Conservation (phyloP, 345 rosid genomes). For the Combretum micranthum region DNA sequence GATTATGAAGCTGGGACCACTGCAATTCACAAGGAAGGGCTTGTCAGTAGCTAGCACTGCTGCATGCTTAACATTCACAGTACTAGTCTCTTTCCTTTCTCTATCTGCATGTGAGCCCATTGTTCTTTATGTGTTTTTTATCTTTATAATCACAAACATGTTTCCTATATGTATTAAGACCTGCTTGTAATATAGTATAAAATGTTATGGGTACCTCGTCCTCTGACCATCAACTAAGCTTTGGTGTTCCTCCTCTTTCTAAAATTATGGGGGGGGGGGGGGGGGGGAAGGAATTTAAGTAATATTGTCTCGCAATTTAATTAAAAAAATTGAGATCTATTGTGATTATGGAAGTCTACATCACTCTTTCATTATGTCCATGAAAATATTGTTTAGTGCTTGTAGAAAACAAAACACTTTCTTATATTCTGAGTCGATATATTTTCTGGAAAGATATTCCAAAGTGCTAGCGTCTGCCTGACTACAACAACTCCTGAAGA, state of each 20-base stretch:
- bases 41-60: slow-evolving; percentile 94
- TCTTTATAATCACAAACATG: not conserved
- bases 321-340: not conserved
- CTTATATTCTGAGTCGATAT: not conserved
- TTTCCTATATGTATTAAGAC: no score
- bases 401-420: not conserved
- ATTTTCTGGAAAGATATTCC: slow-evolving; percentile 50
- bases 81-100: slow-evolving; percentile 28
- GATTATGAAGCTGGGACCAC: slow-evolving; percentile 75
- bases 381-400: no score
- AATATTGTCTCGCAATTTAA: not conserved
- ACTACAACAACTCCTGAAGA: slow-evolving; percentile 95
- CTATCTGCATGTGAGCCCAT: not conserved
- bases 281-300: not conserved
- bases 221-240: no score
- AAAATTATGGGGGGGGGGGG: no score
- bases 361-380: not conserved
- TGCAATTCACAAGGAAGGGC: slow-evolving; percentile 86
- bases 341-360: not conserved
- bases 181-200: no score
- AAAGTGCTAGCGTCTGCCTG: slow-evolving; percentile 86
- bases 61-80: slow-evolving; percentile 83
- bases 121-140: not conserved
- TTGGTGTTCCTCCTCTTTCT: not conserved
- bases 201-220: no score